Conservation (phyloP, 129 eudicot genomes). For the Flaveria brownii region DNA sequence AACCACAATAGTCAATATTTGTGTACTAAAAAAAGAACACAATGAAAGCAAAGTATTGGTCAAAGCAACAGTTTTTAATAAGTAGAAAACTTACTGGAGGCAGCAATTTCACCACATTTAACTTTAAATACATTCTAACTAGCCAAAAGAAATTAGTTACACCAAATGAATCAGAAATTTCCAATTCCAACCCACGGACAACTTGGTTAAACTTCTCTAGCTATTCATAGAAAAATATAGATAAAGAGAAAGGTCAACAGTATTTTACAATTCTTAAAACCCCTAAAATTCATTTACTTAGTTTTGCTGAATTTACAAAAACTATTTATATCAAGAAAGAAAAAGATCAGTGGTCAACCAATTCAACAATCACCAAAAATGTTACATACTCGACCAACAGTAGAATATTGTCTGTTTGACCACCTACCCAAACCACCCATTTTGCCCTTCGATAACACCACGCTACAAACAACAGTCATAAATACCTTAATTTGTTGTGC, state of each 20-base stretch:
- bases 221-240: no score
- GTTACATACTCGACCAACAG: neutral
- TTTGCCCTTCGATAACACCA: neutral
- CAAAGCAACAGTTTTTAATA: neutral
- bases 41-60: neutral
- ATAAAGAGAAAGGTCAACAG: neutral
- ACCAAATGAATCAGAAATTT: neutral
- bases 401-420: neutral
- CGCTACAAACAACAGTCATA: neutral
- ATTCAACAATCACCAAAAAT: neutral
- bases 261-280: neutral
- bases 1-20: no score
- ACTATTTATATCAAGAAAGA: no score
- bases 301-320: no score
- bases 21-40: no score
- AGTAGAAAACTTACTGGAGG: neutral
- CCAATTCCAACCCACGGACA: no score
- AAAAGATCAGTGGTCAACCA: neutral
- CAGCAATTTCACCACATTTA: neutral
- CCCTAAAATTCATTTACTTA: no score
- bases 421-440: neutral
- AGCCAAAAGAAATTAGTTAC: neutral
- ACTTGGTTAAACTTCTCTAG: no score
- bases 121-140: neutral
- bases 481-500: slow-evolving; percentile 94